Base-by-base conservation (phyloP, 805 yeast species). In the Candida germanica region DNA sequence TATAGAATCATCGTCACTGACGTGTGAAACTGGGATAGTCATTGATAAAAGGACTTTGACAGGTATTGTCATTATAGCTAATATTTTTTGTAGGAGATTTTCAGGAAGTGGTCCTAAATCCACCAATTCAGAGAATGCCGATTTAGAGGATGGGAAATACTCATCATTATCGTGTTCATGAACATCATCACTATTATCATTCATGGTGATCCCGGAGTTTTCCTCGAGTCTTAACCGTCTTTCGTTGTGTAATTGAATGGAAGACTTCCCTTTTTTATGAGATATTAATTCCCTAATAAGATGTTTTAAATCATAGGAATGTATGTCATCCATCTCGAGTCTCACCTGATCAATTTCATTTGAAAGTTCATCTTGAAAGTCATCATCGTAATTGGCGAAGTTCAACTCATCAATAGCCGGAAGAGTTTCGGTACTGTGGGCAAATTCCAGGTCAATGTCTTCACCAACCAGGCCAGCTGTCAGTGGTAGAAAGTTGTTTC, bases 271-370 rank as follows among this genome's bases (percentile, higher is more conserved):
- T 3, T 10, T 19, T 19, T 43, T 48, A 20, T 21, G 31, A 15
- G 18, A 18, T 8, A 56, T 47, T 29, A 66, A 53, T 31, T 63
- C 67, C 29, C 49, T 53, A 18, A 66, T 45, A 14, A 66, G 50
- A 12, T 54, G 46, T 25, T 51, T 56, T 13, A 66, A 39, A 3
- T 67, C 69, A 40, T 33, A 39, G 14, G 40, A 35, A 2, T 34
- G 36, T 18, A 38, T 40, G 6, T 39, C 40, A 22, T 44, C 43
- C 7, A 32, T 32, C 6, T 38, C 26, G 22, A 40, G 29, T 32
- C 44, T 34, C 14, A 39, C 39, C 12, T 35, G 31, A 19, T 42
- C 45, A 30, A 42, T 35, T 19, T 44, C 49, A 28, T 28, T 31
- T 9, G 35, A 19, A 18, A 44, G 33, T 32, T 44, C 49, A 5